Conservation (phyloP, 2,329 filamentous ascomycete species). For the Colletotrichum sp. region DNA sequence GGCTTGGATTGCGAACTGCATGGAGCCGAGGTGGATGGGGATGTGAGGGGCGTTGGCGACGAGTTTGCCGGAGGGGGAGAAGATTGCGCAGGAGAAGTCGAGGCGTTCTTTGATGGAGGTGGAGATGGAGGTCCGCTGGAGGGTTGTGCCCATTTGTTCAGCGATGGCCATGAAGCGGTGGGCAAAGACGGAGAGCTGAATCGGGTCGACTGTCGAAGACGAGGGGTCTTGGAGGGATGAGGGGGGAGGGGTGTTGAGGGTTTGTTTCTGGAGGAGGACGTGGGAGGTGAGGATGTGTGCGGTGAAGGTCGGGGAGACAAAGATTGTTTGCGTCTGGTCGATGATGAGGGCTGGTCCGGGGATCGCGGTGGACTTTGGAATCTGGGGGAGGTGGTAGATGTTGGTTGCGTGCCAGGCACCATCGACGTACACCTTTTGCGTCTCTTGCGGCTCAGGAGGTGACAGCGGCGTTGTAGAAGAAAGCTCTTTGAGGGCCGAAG, state of each 20-base stretch:
- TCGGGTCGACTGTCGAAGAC: conserved; percentile 44
- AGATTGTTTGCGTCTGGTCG: conserved; percentile 35
- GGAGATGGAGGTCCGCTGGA: conserved; percentile 60
- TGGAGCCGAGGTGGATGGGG: conserved; percentile 46
- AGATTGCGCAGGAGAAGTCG: conserved; percentile 48
- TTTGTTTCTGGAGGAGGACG: conserved; percentile 32
- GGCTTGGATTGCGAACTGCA: conserved; percentile 44
- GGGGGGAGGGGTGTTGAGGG: neutral
- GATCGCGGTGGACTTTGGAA: conserved; percentile 26
- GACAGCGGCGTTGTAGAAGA: neutral
- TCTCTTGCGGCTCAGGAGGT: conserved; percentile 16
- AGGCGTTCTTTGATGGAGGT: conserved; percentile 50
- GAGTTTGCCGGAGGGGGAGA: conserved; percentile 44
- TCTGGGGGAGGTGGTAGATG: conserved; percentile 30
- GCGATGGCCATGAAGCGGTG: conserved; percentile 65
- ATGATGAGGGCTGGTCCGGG: conserved; percentile 36
- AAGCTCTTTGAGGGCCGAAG: conserved; percentile 22
- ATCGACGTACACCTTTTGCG: conserved; percentile 32
- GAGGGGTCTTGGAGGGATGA: neutral
- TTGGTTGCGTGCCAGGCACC: conserved; percentile 28
- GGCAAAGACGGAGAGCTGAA: conserved; percentile 58
- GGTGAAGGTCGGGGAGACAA: conserved; percentile 29
- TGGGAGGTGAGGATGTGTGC: conserved; percentile 33
- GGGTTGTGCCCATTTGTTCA: conserved; percentile 62
- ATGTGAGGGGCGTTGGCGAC: conserved; percentile 47